Base-by-base conservation (phyloP, 208 protist species). In the Crithidia sp. region DNA sequence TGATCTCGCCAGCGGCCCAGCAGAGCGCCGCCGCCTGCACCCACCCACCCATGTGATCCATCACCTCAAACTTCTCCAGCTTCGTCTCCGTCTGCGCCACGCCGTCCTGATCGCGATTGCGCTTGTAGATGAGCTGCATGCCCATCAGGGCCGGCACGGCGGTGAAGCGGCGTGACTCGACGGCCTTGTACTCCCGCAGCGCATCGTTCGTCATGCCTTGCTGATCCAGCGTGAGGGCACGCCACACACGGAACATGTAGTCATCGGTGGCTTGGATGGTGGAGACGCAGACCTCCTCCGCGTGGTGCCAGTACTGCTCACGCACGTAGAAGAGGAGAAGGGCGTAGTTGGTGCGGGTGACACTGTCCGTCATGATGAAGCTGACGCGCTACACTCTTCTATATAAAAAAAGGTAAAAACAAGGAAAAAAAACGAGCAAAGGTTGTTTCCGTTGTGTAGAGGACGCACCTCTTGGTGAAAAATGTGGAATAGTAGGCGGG, bases 211-310 rank as follows among this genome's bases (percentile, higher is more conserved):
- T 50, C 58, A 89, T 84, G 40, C 90, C 92, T 82, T 96, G 89
- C 82, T 91, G 80, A 58, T 88, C 83, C 43, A 90, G 78, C 63
- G 85, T 87, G 28, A 94, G 74, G 14, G 78, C 88, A 5, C 83
- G 81, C 92, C 94, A 98, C 39, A 97, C 88, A 17, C 89, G 86
- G 49, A 98, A 95, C 28, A 94, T 50, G 70, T 84, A 85, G 69
- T 95, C 91, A 69, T 96, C 90, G 16, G 77, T 85, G 12, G 85
- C 67, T n/a, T 88, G 84, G 44, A 93, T 85, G n/a, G 80, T 83
- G n/a, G 78, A 69, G 2, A 71, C 72, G 69, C 88, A 93, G 17
- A 96, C 77, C 59, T 91, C 66, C 69, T 96, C 89, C n/a, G 88
- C 91, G 70, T 96, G 91, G 16, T 84, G 85, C 91, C 91, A 96